Percentiles rank a stretch among this genome's conserved stretches.
These are phyloP conservation scores for Baorangia bicolor DNA, from an alignment of 768 basidiomycete genomes.

Conservation along the genomic window DNA sequence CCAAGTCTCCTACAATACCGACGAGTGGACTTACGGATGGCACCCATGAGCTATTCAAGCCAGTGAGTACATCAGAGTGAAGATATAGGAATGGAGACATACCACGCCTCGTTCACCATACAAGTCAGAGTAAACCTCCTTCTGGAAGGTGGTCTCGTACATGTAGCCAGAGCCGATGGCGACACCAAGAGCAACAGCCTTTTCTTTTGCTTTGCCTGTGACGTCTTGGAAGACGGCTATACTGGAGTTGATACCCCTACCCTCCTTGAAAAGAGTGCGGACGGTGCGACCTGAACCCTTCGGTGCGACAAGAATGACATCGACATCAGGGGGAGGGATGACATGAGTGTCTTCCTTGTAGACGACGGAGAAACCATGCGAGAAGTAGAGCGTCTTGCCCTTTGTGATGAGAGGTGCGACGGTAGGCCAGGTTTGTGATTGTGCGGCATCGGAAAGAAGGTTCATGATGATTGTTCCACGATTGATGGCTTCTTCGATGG, in stretches of 20 bases:
- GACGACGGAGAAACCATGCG: constrained; percentile 98
- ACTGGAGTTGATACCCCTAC: constrained; percentile 95
- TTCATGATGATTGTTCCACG: constrained; percentile 99
- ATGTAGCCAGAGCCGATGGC: constrained; percentile 95
- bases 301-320: constrained; percentile 98
- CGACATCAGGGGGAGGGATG: constrained; percentile 87
- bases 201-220: constrained; percentile 96
- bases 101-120: constrained; percentile 99
- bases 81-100: constrained; percentile 36
- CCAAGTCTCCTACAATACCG: neutral
- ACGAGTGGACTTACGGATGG: constrained; percentile 65
- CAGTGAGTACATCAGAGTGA: constrained; percentile 3
- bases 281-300: constrained; percentile 99
- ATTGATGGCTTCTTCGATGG: constrained; percentile 96
- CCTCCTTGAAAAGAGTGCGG: constrained; percentile 99
- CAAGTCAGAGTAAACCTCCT: constrained; percentile 99
- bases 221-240: constrained; percentile 97
- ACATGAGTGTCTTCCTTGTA: constrained; percentile 98
- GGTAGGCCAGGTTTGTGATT: constrained; percentile 91
- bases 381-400: constrained; percentile 99
- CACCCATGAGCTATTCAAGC: constrained; percentile 81
- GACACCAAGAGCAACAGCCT: constrained; percentile 92
- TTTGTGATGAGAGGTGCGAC: constrained; percentile 95
- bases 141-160: constrained; percentile 99
- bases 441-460: constrained; percentile 98